Evolutionary conservation across 345 rosid genomes (phyloP).

Genomic region (Gossypium thurberi): DNA sequence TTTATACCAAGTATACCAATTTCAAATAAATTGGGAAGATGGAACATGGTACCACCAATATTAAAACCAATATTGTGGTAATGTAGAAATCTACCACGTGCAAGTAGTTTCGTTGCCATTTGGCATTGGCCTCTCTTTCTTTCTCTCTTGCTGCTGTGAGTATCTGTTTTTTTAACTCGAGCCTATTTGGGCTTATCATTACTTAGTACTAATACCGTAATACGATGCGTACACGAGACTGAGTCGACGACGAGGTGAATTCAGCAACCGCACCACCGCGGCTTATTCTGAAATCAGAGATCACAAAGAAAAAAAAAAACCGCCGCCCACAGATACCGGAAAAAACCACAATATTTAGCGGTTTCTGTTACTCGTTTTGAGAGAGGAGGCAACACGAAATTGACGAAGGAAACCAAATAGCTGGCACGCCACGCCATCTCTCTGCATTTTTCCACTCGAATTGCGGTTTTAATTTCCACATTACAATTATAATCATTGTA

Average conservation of each 20-base stretch:
- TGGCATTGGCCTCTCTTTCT: neutral
- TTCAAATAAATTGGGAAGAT: no score
- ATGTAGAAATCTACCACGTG: neutral
- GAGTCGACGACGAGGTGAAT: neutral
- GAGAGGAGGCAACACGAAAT: neutral
- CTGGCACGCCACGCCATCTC: neutral
- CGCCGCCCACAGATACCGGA: neutral
- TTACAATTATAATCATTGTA: no score
- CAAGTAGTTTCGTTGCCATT: neutral
- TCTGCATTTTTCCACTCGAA: neutral
- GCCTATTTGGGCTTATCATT: neutral
- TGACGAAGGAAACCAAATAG: neutral
- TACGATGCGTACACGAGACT: neutral
- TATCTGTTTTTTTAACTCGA: neutral
- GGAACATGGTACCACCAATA: no score
- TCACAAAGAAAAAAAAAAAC: neutral
- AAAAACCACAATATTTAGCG: neutral
- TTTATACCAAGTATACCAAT: no score
- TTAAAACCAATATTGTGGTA: neutral
- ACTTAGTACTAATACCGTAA: neutral
- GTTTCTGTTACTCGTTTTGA: neutral
- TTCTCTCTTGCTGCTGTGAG: neutral
- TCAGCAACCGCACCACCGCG: neutral
- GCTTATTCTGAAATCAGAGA: neutral
- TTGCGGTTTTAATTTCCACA: no score